phyloP scores from a whole-genome alignment of 2,329 filamentous ascomycete species.

The Hirsutella rhossiliensis region DNA sequence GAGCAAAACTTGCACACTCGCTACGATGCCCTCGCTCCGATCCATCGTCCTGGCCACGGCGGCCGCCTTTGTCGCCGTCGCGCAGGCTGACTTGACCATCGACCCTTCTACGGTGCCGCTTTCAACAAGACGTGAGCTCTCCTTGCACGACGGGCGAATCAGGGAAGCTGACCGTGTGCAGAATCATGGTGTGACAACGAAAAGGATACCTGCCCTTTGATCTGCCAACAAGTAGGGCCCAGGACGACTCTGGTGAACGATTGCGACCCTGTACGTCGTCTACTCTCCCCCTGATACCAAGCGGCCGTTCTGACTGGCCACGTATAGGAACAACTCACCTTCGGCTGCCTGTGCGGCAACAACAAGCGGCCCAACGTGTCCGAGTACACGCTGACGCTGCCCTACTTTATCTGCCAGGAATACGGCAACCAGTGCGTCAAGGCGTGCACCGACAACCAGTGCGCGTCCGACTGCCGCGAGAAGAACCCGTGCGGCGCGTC shows the following conservation, averaged over 20 bases:
- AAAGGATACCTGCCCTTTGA: constrained; percentile 52
- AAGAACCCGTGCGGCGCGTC: constrained; percentile 64
- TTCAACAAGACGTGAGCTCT: constrained; percentile 34
- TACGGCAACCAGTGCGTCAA: constrained; percentile 58
- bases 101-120: constrained; percentile 48
- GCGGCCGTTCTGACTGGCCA: background rate
- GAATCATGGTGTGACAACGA: constrained; percentile 56
- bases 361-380: constrained; percentile 57
- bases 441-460: constrained; percentile 45
- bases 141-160: background rate
- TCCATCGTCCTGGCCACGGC: constrained; percentile 41
- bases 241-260: constrained; percentile 46
- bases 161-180: constrained; percentile 17
- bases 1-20: background rate
- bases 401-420: constrained; percentile 63
- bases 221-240: constrained; percentile 51
- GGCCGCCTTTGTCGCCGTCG: constrained; percentile 36
- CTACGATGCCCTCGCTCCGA: constrained; percentile 43
- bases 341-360: constrained; percentile 60
- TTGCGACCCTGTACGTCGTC: constrained; percentile 48
- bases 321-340: constrained; percentile 48
- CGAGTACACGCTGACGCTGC: constrained; percentile 67
- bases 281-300: background rate
- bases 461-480: constrained; percentile 46
- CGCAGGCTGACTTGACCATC: constrained; percentile 47